phyloP scores from a whole-genome alignment of 345 rosid species.

The Salix brachista region DNA sequence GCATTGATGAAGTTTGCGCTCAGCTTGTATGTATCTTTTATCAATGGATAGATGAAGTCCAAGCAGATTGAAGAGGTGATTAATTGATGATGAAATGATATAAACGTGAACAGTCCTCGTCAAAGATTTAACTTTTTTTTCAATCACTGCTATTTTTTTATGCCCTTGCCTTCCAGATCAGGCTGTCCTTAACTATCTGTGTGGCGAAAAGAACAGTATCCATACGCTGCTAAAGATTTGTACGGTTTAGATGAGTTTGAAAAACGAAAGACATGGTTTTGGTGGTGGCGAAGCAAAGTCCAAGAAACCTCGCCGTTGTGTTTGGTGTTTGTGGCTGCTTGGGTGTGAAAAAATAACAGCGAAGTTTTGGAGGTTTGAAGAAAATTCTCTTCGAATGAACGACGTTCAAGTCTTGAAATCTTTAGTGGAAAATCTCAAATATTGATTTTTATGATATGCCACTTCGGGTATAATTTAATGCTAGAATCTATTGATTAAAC shows the following conservation, averaged over 20 bases:
- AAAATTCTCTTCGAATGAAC: no score
- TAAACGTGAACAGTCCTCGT: no score
- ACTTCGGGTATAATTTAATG: no score
- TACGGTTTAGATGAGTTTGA: neutral
- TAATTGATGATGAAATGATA: neutral
- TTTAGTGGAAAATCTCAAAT: no score
- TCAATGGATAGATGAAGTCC: neutral
- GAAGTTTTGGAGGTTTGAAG: neutral
- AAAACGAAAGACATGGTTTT: neutral
- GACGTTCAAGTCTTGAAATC: no score
- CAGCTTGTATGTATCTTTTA: neutral
- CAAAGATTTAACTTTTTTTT: no score
- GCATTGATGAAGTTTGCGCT: neutral
- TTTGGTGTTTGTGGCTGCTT: neutral
- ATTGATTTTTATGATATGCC: no score
- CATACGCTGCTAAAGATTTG: neutral
- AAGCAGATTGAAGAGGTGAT: neutral
- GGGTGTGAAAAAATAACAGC: neutral
- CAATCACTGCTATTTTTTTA: neutral
- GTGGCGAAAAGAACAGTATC: neutral
- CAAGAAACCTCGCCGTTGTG: conserved; percentile 14
- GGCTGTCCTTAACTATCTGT: neutral
- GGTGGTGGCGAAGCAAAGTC: neutral
- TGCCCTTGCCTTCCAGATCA: neutral
- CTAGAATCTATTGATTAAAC: no score